These are phyloP conservation scores for Nemophila menziesii DNA, from an alignment of 257 asterid genomes.

Conservation along the genomic window DNA sequence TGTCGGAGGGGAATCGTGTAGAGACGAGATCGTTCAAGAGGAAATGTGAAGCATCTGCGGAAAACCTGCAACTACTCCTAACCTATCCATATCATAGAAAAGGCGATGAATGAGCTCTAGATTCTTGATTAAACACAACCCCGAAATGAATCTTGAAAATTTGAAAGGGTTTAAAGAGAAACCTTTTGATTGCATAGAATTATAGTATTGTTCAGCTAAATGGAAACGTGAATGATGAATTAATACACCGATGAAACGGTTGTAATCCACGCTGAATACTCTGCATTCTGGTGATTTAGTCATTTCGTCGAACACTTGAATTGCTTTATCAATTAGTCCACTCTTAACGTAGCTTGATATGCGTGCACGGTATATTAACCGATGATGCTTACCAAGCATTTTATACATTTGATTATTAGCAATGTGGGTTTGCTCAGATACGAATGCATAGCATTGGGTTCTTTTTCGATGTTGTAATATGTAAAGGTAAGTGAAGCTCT, in stretches of 20 bases:
- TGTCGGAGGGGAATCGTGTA: too few relatives aligned
- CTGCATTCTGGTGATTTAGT: constrained; percentile 70
- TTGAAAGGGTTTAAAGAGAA: constrained; percentile 76
- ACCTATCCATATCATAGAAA: constrained; percentile 67
- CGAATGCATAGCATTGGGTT: constrained; percentile 38
- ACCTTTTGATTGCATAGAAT: constrained; percentile 50
- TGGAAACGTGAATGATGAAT: constrained; percentile 46
- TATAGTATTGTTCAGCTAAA: constrained; percentile 56
- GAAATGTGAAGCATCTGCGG: too few relatives aligned
- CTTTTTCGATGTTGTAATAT: background rate
- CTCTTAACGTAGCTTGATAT: constrained; percentile 56
- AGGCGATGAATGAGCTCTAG: constrained; percentile 60
- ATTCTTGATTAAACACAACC: constrained; percentile 68
- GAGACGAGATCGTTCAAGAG: too few relatives aligned
- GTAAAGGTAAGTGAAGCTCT: too few relatives aligned
- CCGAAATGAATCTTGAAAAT: constrained; percentile 74
- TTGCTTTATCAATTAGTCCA: constrained; percentile 54
- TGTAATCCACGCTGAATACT: constrained; percentile 74
- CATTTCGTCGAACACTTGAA: constrained; percentile 88
- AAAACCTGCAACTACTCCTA: constrained; percentile 56
- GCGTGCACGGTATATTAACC: constrained; percentile 67
- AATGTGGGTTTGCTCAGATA: constrained; percentile 22
- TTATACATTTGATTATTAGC: constrained; percentile 63
- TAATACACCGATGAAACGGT: constrained; percentile 77
- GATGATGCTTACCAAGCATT: constrained; percentile 53